These are phyloP conservation scores for Neurospora sp. DNA, from an alignment of 495 filamentous ascomycete genomes.

Conservation along the genomic window DNA sequence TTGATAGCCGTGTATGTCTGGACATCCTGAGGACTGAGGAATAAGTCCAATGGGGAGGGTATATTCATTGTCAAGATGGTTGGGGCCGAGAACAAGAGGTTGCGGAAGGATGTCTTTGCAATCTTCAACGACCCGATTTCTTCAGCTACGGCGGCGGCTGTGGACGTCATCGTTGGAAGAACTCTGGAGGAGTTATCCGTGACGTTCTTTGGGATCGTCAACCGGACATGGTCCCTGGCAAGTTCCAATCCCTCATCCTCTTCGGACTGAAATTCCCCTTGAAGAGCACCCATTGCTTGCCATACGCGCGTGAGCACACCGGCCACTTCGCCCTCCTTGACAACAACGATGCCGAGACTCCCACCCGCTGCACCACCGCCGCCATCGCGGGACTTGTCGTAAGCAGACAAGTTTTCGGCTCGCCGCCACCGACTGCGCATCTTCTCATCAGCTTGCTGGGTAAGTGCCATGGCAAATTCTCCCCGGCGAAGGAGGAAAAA, in stretches of 20 bases:
- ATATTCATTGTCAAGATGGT: conserved; percentile 62
- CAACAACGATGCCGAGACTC: conserved; percentile 38
- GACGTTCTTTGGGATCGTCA: conserved; percentile 45
- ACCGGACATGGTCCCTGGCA: conserved; percentile 61
- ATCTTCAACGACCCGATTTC: conserved; percentile 19
- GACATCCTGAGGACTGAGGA: conserved; percentile 65
- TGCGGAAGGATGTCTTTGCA: conserved; percentile 52
- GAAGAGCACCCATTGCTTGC: conserved; percentile 62
- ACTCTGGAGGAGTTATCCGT: conserved; percentile 6
- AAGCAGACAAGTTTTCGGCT: conserved; percentile 38
- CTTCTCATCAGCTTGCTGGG: conserved; percentile 71
- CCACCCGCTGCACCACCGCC: conserved; percentile 3
- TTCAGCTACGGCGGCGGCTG: conserved; percentile 4
- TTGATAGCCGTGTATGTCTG: conserved; percentile 72
- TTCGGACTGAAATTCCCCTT: conserved; percentile 52
- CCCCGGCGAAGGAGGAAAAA: conserved; percentile 83
- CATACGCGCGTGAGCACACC: conserved; percentile 64
- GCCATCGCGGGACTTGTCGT: conserved; percentile 34
- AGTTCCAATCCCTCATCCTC: conserved; percentile 72
- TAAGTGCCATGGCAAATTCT: conserved; percentile 81
- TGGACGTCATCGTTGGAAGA: conserved; percentile 10
- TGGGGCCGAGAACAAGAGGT: conserved; percentile 71
- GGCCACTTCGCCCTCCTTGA: conserved; percentile 81
- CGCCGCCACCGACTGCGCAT: conserved; percentile 49
- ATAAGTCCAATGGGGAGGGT: conserved; percentile 74